Conservation (phyloP, 2,329 filamentous ascomycete genomes). For the Macrophomina phaseolina region DNA sequence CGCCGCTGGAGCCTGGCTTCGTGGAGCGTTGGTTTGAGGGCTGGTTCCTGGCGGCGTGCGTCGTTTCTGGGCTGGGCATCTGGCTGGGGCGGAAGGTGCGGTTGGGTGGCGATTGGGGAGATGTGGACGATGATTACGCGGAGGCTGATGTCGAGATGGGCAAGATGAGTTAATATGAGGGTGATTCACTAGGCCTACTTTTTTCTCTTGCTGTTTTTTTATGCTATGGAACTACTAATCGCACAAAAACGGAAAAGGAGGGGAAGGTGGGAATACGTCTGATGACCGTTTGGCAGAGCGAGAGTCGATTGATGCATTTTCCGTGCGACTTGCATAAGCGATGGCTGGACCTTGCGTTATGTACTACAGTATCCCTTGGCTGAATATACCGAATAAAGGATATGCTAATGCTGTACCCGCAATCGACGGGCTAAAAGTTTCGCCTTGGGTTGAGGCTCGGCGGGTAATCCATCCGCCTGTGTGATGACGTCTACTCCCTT, state of each 20-base stretch:
- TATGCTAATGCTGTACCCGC: not conserved
- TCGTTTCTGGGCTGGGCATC: conserved; percentile 30
- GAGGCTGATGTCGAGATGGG: conserved; percentile 71
- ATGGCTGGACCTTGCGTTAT: conserved; percentile 15
- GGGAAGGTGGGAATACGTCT: not conserved
- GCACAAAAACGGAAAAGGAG: not conserved
- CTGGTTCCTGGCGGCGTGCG: conserved; percentile 69
- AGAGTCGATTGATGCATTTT: no score
- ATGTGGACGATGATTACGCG: conserved; percentile 40
- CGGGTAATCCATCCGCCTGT: not conserved
- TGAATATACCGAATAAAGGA: not conserved
- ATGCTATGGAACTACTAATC: conserved; percentile 4
- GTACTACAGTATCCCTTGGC: not conserved
- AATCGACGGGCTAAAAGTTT: not conserved
- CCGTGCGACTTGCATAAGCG: conserved; percentile 1
- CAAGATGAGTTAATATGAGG: conserved; percentile 63
- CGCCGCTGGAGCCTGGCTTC: conserved; percentile 73
- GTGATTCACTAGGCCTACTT: not conserved
- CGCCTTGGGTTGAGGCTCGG: not conserved
- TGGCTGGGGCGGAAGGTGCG: conserved; percentile 54
- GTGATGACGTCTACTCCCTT: not conserved
- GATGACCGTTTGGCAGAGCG: not conserved
- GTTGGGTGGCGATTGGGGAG: conserved; percentile 45
- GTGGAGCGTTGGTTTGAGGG: conserved; percentile 87
- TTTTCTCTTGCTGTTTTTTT: not conserved